Evolutionary conservation across 495 filamentous ascomycete genomes (phyloP).

Genomic region (Trichoderma virens): DNA sequence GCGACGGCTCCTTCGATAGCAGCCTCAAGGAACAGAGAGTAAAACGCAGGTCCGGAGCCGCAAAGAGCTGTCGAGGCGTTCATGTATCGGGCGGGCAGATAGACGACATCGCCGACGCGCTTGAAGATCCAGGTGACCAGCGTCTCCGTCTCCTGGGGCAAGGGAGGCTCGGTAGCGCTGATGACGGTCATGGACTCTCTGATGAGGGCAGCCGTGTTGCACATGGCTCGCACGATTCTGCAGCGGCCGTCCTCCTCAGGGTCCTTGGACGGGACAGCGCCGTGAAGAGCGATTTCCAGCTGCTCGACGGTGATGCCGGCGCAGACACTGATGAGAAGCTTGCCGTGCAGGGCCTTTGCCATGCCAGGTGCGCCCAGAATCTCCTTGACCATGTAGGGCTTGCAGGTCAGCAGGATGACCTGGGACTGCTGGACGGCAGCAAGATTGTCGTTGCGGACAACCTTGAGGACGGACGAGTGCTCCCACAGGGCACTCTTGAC

Average conservation of each 20-base stretch:
- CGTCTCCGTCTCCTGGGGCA: slow-evolving; percentile 39
- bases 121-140: slow-evolving; percentile 73
- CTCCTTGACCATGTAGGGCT: slow-evolving; percentile 63
- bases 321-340: slow-evolving; percentile 76
- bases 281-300: slow-evolving; percentile 53
- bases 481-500: slow-evolving; percentile 52
- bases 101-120: slow-evolving; percentile 57
- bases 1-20: slow-evolving; percentile 72
- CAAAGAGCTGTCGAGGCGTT: slow-evolving; percentile 68
- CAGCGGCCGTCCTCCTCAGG: slow-evolving; percentile 35
- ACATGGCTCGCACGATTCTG: slow-evolving; percentile 66
- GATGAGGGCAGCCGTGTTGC: slow-evolving; percentile 65
- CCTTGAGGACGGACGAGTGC: slow-evolving; percentile 37
- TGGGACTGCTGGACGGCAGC: slow-evolving; percentile 49
- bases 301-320: slow-evolving; percentile 68
- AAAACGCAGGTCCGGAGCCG: slow-evolving; percentile 73
- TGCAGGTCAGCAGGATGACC: slow-evolving; percentile 66
- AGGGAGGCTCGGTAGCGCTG: slow-evolving; percentile 47
- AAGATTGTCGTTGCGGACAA: slow-evolving; percentile 50
- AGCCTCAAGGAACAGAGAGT: slow-evolving; percentile 68
- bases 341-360: slow-evolving; percentile 60
- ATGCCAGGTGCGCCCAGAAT: slow-evolving; percentile 60
- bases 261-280: slow-evolving; percentile 27
- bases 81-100: slow-evolving; percentile 59
- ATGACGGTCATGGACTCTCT: slow-evolving; percentile 79